Percentiles rank a stretch among this genome's conserved stretches.
phyloP scores from a whole-genome alignment of 805 yeast genomes.

The Candida pini region DNA sequence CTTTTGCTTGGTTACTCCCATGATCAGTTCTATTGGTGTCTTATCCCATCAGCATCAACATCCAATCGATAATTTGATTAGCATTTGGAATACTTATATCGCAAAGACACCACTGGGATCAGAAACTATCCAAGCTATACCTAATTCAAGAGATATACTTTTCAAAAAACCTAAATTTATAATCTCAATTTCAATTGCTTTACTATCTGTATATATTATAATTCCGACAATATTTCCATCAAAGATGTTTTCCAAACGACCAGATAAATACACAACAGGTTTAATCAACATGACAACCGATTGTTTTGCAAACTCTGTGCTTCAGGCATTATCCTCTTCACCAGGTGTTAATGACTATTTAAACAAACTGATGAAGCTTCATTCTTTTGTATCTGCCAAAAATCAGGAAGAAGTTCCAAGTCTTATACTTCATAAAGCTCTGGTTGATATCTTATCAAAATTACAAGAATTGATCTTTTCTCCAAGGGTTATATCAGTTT shows the following conservation, averaged over 20 bases:
- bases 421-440: conserved; percentile 50
- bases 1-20: too few relatives aligned
- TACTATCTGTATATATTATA: conserved; percentile 9
- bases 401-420: conserved; percentile 23
- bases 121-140: neutral
- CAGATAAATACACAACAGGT: conserved; percentile 77
- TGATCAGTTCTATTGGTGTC: too few relatives aligned
- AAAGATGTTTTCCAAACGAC: conserved; percentile 35
- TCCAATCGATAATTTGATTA: neutral
- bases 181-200: conserved; percentile 3
- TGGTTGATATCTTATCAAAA: conserved; percentile 45
- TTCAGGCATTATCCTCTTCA: conserved; percentile 71
- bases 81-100: neutral
- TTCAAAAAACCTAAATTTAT: conserved; percentile 2
- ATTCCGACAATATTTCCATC: conserved; percentile 15
- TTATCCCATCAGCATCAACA: neutral
- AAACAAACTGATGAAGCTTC: conserved; percentile 31
- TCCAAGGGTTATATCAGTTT: conserved; percentile 57
- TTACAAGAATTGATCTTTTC: conserved; percentile 59
- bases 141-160: neutral
- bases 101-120: neutral
- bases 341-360: conserved; percentile 56
- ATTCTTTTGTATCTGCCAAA: conserved; percentile 10
- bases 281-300: conserved; percentile 77
- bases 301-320: conserved; percentile 85